phyloP scores from a whole-genome alignment of 257 asterid species.

The Galeopsis tetrahit region DNA sequence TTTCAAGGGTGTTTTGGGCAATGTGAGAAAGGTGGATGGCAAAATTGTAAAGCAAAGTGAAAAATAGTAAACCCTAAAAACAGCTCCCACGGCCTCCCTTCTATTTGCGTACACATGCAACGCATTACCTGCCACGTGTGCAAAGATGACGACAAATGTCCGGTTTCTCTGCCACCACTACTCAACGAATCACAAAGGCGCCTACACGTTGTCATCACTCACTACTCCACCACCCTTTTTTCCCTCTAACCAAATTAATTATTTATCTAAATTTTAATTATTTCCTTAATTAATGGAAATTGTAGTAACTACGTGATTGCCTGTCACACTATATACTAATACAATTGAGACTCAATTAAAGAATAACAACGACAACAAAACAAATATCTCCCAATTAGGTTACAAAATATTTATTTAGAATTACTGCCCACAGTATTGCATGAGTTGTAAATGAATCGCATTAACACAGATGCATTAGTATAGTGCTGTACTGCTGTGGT shows the following conservation, averaged over 20 bases:
- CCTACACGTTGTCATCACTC: slow-evolving; percentile 56
- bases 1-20: background rate
- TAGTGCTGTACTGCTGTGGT: background rate
- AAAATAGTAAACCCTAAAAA: slow-evolving; percentile 32
- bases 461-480: background rate
- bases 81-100: background rate
- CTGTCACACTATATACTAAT: background rate
- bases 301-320: background rate
- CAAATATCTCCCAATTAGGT: background rate
- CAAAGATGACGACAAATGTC: slow-evolving; percentile 43
- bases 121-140: slow-evolving; percentile 57
- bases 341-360: background rate
- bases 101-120: slow-evolving; percentile 56
- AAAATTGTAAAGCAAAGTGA: slow-evolving; percentile 22
- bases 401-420: background rate
- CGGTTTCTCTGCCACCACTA: slow-evolving; percentile 39
- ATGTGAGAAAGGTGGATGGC: background rate
- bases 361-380: background rate
- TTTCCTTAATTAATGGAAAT: slow-evolving; percentile 7
- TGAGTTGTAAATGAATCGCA: background rate
- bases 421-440: background rate
- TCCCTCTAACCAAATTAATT: background rate
- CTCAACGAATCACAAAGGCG: slow-evolving; percentile 46
- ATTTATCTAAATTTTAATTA: background rate
- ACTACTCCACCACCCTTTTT: background rate